phyloP scores from a whole-genome alignment of 768 basidiomycete species.

The Tylopilus vinaceipallidus region DNA sequence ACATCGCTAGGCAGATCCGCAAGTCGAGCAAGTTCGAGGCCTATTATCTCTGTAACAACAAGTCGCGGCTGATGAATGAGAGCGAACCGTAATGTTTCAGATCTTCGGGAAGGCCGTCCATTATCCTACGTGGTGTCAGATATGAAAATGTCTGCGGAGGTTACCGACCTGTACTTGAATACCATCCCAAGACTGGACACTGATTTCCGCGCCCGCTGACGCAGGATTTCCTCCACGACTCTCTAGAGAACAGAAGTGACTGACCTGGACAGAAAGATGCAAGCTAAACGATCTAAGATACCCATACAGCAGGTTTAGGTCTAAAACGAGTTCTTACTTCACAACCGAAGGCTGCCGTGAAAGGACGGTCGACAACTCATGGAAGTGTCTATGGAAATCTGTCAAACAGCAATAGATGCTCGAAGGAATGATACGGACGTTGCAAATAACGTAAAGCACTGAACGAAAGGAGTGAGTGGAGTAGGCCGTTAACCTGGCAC shows the following conservation, averaged over 20 bases:
- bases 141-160: not conserved
- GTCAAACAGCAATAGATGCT: conserved; percentile 2
- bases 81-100: conserved; percentile 68
- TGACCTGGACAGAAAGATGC: conserved; percentile 78
- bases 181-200: conserved; percentile 61
- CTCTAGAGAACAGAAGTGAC: not conserved
- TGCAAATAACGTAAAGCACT: conserved; percentile 90
- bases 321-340: conserved; percentile 49
- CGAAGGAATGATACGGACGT: conserved; percentile 50
- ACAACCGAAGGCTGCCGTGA: conserved; percentile 76
- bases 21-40: conserved; percentile 83
- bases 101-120: conserved; percentile 66
- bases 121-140: conserved; percentile 47
- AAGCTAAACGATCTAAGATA: conserved; percentile 45
- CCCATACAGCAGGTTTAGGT: not conserved
- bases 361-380: conserved; percentile 75
- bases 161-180: conserved; percentile 72
- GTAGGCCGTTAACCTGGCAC: conserved; percentile 11
- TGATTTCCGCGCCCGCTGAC: conserved; percentile 54
- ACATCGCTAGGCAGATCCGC: conserved; percentile 82
- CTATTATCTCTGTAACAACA: conserved; percentile 39
- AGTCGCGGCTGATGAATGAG: not conserved
- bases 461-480: not conserved
- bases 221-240: not conserved
- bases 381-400: conserved; percentile 58